Conservation (phyloP, 306 rosid species). For the Benincasa hispida region DNA sequence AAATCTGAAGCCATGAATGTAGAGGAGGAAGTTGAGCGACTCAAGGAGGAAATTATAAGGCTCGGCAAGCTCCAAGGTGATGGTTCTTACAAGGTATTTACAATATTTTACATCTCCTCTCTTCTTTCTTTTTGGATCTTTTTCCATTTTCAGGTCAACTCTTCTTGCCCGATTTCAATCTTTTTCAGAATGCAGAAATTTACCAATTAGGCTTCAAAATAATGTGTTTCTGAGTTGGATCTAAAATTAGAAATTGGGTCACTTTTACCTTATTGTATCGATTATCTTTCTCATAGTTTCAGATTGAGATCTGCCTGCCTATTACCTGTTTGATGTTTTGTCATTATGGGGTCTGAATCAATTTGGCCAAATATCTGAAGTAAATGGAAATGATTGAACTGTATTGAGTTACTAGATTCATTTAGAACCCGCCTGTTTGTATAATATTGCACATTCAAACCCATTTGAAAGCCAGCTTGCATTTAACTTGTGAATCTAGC, state of each 20-base stretch:
- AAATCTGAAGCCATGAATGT: slow-evolving; percentile 61
- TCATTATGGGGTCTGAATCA: not conserved
- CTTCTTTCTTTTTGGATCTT: not conserved
- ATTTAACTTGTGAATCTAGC: not conserved
- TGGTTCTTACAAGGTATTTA: slow-evolving; percentile 73
- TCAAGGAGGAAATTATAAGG: slow-evolving; percentile 65
- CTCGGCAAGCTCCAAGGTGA: slow-evolving; percentile 60
- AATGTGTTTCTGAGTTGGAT: not conserved
- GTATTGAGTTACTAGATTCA: not conserved
- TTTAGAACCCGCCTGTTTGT: not conserved
- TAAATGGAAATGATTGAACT: not conserved
- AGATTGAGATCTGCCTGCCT: not conserved
- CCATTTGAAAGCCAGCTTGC: not conserved
- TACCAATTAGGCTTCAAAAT: not conserved
- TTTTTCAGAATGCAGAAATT: not conserved
- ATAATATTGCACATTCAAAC: not conserved
- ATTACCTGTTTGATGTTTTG: slow-evolving; percentile 1
- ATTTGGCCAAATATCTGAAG: not conserved
- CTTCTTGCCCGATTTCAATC: not conserved
- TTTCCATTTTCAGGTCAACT: not conserved
- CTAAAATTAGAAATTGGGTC: not conserved
- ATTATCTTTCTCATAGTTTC: not conserved
- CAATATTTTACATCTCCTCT: not conserved
- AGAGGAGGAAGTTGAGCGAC: slow-evolving; percentile 78
- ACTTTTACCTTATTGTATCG: not conserved